phyloP scores from a whole-genome alignment of 805 yeast species.

The Tetrapisispora fleetii region DNA sequence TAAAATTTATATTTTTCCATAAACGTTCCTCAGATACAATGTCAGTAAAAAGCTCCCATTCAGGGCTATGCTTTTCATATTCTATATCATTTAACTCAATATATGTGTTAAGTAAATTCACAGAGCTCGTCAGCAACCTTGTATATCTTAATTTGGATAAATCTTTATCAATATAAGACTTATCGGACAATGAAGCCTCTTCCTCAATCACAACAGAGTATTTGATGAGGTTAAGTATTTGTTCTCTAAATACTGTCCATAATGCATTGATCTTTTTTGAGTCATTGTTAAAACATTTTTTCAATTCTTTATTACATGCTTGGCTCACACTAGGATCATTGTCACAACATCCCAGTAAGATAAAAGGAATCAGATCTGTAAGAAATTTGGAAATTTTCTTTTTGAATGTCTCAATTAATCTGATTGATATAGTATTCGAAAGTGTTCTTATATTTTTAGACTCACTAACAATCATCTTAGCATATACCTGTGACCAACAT shows the following conservation, averaged over 20 bases:
- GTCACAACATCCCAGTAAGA: constrained; percentile 68
- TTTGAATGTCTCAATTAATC: constrained; percentile 39
- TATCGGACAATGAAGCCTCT: constrained; percentile 60
- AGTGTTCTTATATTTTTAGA: constrained; percentile 52
- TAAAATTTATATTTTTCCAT: constrained; percentile 35
- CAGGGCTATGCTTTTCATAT: constrained; percentile 4
- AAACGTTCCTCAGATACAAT: constrained; percentile 36
- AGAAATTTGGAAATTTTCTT: constrained; percentile 56
- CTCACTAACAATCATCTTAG: constrained; percentile 66
- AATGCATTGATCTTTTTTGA: constrained; percentile 45
- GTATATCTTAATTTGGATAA: constrained; percentile 58
- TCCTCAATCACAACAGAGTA: constrained; percentile 49
- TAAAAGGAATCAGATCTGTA: constrained; percentile 60
- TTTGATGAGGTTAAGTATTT: constrained; percentile 44
- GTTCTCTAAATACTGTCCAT: constrained; percentile 50
- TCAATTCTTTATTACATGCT: constrained; percentile 39
- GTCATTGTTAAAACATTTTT: constrained; percentile 45
- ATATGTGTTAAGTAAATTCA: constrained; percentile 37
- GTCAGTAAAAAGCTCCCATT: constrained; percentile 16
- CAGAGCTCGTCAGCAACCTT: constrained; percentile 42
- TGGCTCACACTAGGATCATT: constrained; percentile 51
- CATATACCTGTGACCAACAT: constrained; percentile 73
- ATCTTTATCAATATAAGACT: constrained; percentile 53
- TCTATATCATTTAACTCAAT: constrained; percentile 13
- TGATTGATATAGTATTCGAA: constrained; percentile 58